Base-by-base conservation (phyloP, 192 early-diverging fungal species). In the Glomus cerebriforme region DNA sequence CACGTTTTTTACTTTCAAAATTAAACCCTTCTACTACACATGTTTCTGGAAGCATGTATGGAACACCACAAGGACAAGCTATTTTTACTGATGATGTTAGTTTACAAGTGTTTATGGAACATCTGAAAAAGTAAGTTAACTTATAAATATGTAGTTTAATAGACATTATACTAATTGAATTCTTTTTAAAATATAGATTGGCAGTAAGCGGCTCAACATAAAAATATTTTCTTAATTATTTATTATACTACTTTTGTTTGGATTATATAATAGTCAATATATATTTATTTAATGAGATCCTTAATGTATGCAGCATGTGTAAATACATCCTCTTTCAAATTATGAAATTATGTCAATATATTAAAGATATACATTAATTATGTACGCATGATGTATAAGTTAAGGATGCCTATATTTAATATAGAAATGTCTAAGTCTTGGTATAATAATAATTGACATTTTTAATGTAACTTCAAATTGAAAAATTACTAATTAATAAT, bases 81-180 rank as follows among this genome's bases (percentile, higher is more conserved):
- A 97, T 99, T 64, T 92, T 98, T 73, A 99, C 98, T 35, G 98
- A 99, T 77, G 98, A 99, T 87, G 98, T 99, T 73, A 96, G 94
- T 66, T 82, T 99, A 80, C 96, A 96, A 88, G 95, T 97, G 70
- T 99, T 99, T 85, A 95, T 99, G 93, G 93, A 96, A 72, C 95
- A 97, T 78, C 84, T 96, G 79, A 95, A 94, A 82, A 95, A 95
- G 89, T 90, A 85, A 81, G 86, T 86, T 54, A 47, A 49, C n/a
- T 49, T 49, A 19, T 49, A 26, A 12, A 22, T 72, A 49, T 26
- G 13, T 29, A 17, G 1, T 58, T 32, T 32, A 31, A 4, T 37
- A 31, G 29, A 9, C 49, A 19, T 15, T 35, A 13, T 43, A n/a
- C 34, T 68, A n/a, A 68, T 37, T 68, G 7, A 17, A 81, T 89